These are phyloP conservation scores for Leccinum pseudoinsigne DNA, from an alignment of 1,284 basidiomycete species.

Conservation along the genomic window DNA sequence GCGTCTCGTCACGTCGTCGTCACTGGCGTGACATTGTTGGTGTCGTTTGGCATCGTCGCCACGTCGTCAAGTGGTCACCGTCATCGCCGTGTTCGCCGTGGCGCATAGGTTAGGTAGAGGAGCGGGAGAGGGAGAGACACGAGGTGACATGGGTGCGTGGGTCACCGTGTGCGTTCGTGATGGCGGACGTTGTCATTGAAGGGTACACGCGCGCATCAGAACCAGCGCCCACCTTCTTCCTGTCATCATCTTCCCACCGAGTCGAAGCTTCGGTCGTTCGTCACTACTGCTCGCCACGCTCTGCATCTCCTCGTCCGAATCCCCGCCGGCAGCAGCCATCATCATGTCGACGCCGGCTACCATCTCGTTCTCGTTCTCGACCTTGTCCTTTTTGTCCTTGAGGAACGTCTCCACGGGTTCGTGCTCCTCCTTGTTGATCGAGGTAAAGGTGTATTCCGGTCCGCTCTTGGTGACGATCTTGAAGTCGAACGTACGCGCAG, in stretches of 20 bases:
- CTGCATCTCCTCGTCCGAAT: slow-evolving; percentile 87
- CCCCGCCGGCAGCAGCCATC: slow-evolving; percentile 66
- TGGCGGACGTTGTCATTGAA: no score
- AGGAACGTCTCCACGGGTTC: slow-evolving; percentile 85
- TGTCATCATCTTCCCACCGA: slow-evolving; percentile 71
- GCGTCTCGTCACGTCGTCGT: no score
- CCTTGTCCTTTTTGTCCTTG: slow-evolving; percentile 86
- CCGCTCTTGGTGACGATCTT: slow-evolving; percentile 84
- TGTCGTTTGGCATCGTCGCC: no score
- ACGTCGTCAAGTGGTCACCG: no score
- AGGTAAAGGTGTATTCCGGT: slow-evolving; percentile 87
- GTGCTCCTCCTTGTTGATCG: slow-evolving; percentile 96
- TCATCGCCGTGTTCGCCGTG: no score
- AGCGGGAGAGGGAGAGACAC: no score
- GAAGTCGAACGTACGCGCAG: slow-evolving; percentile 94
- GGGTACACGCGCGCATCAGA: neutral
- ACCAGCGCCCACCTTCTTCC: slow-evolving; percentile 69
- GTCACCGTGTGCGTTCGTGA: no score
- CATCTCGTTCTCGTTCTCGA: slow-evolving; percentile 99
- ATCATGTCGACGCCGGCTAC: slow-evolving; percentile 80
- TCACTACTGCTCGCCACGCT: slow-evolving; percentile 74
- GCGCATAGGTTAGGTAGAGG: no score
- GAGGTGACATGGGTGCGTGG: no score
- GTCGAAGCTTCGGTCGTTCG: slow-evolving; percentile 54
- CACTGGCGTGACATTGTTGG: no score